phyloP scores from a whole-genome alignment of 176 grass and related monocot genomes.

The Triticum dicoccoides region DNA sequence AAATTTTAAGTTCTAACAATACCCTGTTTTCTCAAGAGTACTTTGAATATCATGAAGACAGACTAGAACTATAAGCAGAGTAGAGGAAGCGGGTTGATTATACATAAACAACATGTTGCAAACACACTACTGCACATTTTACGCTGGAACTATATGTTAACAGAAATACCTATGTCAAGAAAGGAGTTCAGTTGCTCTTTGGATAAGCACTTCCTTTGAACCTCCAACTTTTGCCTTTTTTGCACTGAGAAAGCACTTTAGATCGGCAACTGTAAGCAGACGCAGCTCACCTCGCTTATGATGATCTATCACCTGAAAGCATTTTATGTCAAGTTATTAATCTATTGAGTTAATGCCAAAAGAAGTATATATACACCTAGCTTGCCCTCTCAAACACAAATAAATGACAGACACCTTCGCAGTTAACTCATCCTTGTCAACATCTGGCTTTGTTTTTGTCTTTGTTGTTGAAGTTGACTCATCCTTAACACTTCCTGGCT shows the following conservation, averaged over 20 bases:
- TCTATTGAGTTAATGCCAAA: not conserved
- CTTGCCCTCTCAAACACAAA: not conserved
- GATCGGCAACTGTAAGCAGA: constrained; percentile 61
- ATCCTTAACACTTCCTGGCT: not conserved
- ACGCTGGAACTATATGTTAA: not conserved
- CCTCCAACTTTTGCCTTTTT: constrained; percentile 80
- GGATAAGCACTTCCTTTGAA: constrained; percentile 71
- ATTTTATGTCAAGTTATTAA: constrained; percentile 2
- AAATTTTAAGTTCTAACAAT: not conserved
- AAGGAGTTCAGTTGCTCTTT: constrained; percentile 55
- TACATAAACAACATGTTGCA: not conserved
- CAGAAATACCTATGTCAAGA: constrained; percentile 33
- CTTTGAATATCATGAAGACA: not conserved
- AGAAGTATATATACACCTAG: not conserved
- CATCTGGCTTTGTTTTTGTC: constrained; percentile 19
- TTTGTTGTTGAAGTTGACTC: not conserved
- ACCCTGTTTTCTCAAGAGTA: not conserved
- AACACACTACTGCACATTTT: not conserved
- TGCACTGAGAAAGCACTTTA: constrained; percentile 67
- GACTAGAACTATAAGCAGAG: not conserved
- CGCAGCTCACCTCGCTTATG: constrained; percentile 57
- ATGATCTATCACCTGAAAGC: constrained; percentile 59
- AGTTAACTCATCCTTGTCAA: constrained; percentile 20
- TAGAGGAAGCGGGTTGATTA: not conserved
- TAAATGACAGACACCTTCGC: constrained; percentile 31